These are phyloP conservation scores for Talaromyces proteolyticus DNA, from an alignment of 495 filamentous ascomycete species.

Conservation along the genomic window DNA sequence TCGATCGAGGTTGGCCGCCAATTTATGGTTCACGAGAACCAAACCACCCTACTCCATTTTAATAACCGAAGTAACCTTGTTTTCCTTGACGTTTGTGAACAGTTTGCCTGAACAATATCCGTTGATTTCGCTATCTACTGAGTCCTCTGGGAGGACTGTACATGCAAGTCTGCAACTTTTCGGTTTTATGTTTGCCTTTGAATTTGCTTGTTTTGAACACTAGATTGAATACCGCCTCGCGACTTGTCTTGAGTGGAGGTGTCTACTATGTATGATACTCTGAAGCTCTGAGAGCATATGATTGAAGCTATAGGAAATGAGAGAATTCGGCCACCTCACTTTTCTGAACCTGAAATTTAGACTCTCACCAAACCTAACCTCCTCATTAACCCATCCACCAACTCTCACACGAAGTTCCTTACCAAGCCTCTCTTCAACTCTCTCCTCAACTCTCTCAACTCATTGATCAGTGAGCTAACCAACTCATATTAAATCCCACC, in stretches of 20 bases:
- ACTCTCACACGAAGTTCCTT: not conserved
- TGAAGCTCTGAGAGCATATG: slow-evolving; percentile 8
- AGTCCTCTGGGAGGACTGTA: slow-evolving; percentile 12
- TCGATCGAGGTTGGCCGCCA: slow-evolving; percentile 42
- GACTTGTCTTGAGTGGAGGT: slow-evolving; percentile 11
- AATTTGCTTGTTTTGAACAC: slow-evolving; percentile 8
- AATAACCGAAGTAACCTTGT: slow-evolving; percentile 20
- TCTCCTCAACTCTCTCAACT: not conserved
- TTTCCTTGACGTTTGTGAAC: slow-evolving; percentile 14
- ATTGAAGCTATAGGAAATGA: slow-evolving; percentile 27
- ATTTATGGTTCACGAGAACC: slow-evolving; percentile 22
- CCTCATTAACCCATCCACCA: not conserved
- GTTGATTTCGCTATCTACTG: slow-evolving; percentile 1
- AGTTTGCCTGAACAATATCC: slow-evolving; percentile 11
- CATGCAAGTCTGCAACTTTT: slow-evolving; percentile 3
- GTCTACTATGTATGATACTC: slow-evolving; percentile 8
- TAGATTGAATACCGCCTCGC: slow-evolving; percentile 11
- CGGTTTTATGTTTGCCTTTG: slow-evolving; percentile 11
- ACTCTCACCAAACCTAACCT: slow-evolving; percentile 1
- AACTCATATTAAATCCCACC: too few relatives aligned
- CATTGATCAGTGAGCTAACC: too few relatives aligned
- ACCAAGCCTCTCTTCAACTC: not conserved
- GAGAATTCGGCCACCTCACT: slow-evolving; percentile 40
- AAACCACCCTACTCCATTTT: slow-evolving; percentile 20
- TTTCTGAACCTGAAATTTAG: not conserved